These are phyloP conservation scores for Fonsecaea monophora DNA, from an alignment of 2,329 filamentous ascomycete genomes.

Conservation along the genomic window DNA sequence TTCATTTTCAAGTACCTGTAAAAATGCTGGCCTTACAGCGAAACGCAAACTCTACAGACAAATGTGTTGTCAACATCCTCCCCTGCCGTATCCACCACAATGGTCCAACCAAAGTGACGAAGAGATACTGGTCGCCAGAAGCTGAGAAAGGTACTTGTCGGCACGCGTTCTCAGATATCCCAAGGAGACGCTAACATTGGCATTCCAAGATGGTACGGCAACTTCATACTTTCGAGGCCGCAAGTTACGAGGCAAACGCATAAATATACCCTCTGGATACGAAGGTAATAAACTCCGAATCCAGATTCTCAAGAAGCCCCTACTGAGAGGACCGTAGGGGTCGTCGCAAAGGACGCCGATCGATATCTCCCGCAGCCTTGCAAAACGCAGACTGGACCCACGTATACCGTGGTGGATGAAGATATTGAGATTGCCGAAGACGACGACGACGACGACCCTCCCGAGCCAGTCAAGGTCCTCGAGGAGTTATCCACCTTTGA, in stretches of 20 bases:
- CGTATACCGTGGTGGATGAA: constrained; percentile 35
- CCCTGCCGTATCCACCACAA: constrained; percentile 82
- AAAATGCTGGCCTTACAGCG: constrained; percentile 55
- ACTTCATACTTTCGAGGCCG: constrained; percentile 79
- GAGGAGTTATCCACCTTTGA: constrained; percentile 73
- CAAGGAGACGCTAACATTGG: constrained; percentile 7
- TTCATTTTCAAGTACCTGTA: constrained; percentile 5
- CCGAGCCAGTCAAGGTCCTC: constrained; percentile 62
- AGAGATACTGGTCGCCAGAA: constrained; percentile 74
- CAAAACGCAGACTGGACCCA: constrained; percentile 15
- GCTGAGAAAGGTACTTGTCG: constrained; percentile 50
- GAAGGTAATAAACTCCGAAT: constrained; percentile 51
- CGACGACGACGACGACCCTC: constrained; percentile 55
- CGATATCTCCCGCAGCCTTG: constrained; percentile 29
- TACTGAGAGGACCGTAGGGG: constrained; percentile 51
- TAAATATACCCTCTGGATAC: constrained; percentile 75
- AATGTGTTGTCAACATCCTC: constrained; percentile 65
- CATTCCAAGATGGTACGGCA: constrained; percentile 56
- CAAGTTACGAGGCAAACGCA: constrained; percentile 71
- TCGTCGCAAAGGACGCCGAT: constrained; percentile 60
- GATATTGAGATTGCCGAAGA: constrained; percentile 47
- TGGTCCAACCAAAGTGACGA: constrained; percentile 69
- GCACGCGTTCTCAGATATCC: constrained; percentile 1
- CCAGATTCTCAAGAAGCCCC: background rate
- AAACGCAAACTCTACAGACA: constrained; percentile 25